Evolutionary conservation across 192 early-diverging fungal species (phyloP).

Genomic region (Backusella morwellensis): DNA sequence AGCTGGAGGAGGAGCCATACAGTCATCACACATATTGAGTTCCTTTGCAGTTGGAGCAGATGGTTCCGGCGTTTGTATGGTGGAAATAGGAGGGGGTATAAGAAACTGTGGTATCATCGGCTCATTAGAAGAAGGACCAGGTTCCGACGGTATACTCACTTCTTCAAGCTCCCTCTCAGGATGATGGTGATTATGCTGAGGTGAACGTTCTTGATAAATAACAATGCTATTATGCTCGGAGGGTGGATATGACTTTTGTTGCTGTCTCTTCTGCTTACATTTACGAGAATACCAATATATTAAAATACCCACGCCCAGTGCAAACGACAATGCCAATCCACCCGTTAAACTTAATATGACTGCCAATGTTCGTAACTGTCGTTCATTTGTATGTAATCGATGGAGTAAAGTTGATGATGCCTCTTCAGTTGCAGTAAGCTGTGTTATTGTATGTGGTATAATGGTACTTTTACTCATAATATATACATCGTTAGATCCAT

Average conservation of each 20-base stretch:
- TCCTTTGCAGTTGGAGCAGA: slow-evolving; percentile 11
- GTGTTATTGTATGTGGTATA: slow-evolving; percentile 2
- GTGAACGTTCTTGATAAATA: not conserved
- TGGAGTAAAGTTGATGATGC: slow-evolving; percentile 7
- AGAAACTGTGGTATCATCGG: not conserved
- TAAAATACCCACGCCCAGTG: slow-evolving; percentile 1
- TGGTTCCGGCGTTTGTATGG: slow-evolving; percentile 7
- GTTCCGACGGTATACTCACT: not conserved
- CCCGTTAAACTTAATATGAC: slow-evolving; percentile 11
- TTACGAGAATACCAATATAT: slow-evolving; percentile 15
- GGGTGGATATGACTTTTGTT: not conserved
- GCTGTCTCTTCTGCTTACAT: slow-evolving; percentile 7
- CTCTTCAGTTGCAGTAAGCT: not conserved
- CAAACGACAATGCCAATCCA: slow-evolving; percentile 12
- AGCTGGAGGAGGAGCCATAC: slow-evolving; percentile 11
- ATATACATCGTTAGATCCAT: slow-evolving; percentile 1
- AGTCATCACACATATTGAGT: slow-evolving; percentile 7
- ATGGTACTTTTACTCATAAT: slow-evolving; percentile 6
- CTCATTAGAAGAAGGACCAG: not conserved
- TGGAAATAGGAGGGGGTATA: slow-evolving; percentile 3
- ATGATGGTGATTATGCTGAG: not conserved
- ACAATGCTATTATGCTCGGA: not conserved
- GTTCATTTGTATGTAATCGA: slow-evolving; percentile 17
- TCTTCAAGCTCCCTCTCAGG: not conserved
- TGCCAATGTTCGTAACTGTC: not conserved